A percentile compares a stretch with the other conserved stretches of the same genome.
Evolutionary conservation across 768 basidiomycete species (phyloP).

Genomic region (Tylopilus rubrobrunneus): DNA sequence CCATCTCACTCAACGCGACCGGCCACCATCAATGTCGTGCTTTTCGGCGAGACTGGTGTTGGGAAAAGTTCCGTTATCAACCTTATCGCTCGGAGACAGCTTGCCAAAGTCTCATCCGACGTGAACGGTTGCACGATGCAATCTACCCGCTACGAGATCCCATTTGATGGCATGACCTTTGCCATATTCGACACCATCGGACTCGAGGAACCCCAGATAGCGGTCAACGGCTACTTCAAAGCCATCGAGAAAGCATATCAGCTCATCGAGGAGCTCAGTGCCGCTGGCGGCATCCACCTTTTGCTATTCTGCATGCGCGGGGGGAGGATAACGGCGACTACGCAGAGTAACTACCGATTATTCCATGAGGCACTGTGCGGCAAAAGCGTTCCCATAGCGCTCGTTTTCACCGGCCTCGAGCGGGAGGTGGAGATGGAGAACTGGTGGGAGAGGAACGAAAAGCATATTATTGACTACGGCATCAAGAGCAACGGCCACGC

Average conservation of each 20-base stretch:
- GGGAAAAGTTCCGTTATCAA: conserved; percentile 29
- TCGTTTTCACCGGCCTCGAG: conserved; percentile 43
- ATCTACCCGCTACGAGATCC: conserved; percentile 24
- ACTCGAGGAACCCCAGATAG: conserved; percentile 31
- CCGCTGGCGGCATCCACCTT: not conserved
- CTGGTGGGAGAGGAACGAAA: conserved; percentile 33
- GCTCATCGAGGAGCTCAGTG: conserved; percentile 31
- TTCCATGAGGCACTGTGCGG: conserved; percentile 39
- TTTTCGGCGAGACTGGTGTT: conserved; percentile 42
- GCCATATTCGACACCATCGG: conserved; percentile 34
- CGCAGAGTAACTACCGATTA: conserved; percentile 25
- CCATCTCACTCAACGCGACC: not conserved
- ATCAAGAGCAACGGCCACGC: conserved; percentile 31
- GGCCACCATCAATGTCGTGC: conserved; percentile 31
- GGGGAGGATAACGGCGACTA: too few relatives aligned
- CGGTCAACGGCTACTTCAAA: conserved; percentile 24
- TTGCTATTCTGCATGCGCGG: too few relatives aligned
- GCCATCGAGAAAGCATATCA: conserved; percentile 28
- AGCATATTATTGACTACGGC: conserved; percentile 17
- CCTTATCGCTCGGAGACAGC: not conserved
- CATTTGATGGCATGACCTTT: conserved; percentile 19
- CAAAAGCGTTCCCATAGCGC: conserved; percentile 34
- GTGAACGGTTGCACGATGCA: conserved; percentile 36
- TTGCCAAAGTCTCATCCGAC: conserved; percentile 26
- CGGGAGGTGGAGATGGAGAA: conserved; percentile 28